Evolutionary conservation across 306 rosid genomes (phyloP).

Genomic region (Medicago ruthenica): DNA sequence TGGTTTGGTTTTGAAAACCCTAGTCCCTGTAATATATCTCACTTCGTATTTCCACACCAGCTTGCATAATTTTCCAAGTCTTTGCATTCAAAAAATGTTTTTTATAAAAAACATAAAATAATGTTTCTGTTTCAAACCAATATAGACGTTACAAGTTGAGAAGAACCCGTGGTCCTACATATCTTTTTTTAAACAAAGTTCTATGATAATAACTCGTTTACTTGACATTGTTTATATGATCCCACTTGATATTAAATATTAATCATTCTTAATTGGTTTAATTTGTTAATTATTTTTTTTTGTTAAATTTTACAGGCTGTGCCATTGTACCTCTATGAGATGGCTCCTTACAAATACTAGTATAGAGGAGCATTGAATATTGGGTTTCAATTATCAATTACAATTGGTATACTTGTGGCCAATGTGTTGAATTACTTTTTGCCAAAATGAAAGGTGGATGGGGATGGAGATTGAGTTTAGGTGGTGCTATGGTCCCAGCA

Average conservation of each 20-base stretch:
- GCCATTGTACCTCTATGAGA: slow-evolving; percentile 90
- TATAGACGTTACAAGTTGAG: slow-evolving; percentile 18
- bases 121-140: not conserved
- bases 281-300: not conserved
- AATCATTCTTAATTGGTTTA: not conserved
- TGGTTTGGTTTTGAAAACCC: too few relatives aligned
- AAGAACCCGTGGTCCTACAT: slow-evolving; percentile 8
- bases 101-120: not conserved
- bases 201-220: too few relatives aligned
- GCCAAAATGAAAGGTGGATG: slow-evolving; percentile 91
- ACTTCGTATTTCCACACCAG: not conserved
- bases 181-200: not conserved
- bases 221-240: too few relatives aligned
- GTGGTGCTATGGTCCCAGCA: slow-evolving; percentile 92
- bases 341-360: slow-evolving; percentile 87
- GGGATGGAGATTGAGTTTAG: slow-evolving; percentile 98
- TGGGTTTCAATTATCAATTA: slow-evolving; percentile 84
- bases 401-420: slow-evolving; percentile 82
- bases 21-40: too few relatives aligned
- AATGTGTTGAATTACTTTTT: slow-evolving; percentile 83
- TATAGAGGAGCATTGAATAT: slow-evolving; percentile 90
- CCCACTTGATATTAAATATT: too few relatives aligned
- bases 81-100: slow-evolving; percentile 36
- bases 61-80: slow-evolving; percentile 30
- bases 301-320: slow-evolving; percentile 60